Evolutionary conservation across 371 early-diverging fungal genomes (phyloP), one percentile per base, ranked within the genome.

Genomic region (Circinella umbellata): DNA sequence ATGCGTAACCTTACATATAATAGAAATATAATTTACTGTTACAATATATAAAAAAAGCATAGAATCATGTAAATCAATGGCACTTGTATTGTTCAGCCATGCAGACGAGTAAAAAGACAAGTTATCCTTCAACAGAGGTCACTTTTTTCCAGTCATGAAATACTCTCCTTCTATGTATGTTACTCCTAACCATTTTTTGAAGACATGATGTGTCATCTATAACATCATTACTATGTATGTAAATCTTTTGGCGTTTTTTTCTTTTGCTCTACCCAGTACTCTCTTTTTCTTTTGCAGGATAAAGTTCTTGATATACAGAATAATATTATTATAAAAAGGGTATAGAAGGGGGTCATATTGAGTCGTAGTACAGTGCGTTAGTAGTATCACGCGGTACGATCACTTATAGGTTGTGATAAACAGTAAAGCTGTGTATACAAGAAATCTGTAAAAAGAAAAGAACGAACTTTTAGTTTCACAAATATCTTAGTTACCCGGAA

Each of bases 331-430:
- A 27, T 27, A 27, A 27, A 27, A 27, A 27, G 27, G 27, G 27
- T 27, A n/a, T n/a, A 27, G 27, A 27, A 27, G 27, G 27, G 27
- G 27, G 27, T 27, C n/a, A 27, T 27, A 27, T 27, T 2, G 27
- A 27, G 27, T 27, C 27, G 27, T 27, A 27, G 27, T 27, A 27
- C 27, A 27, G 27, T 27, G 27, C 27, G 54, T n/a, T 20, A 17
- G 17, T 54, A 10, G 18, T 17, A 57, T 57, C 57, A 57, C 57
- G 57, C 20, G 57, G 57, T 51, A 57, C 57, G 57, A 57, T 57
- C 57, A 57, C 57, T 57, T 13, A 34, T 6, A 27, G 51, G 51
- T 14, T 14, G 8, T 8, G 0, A 15, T 51, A 15, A 17, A 17
- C 15, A 1, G 27, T 27, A 27, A 27, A 27, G 27, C n/a, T n/a